phyloP scores from a whole-genome alignment of 352 stramenopile species.

The Globisporangium polare region DNA sequence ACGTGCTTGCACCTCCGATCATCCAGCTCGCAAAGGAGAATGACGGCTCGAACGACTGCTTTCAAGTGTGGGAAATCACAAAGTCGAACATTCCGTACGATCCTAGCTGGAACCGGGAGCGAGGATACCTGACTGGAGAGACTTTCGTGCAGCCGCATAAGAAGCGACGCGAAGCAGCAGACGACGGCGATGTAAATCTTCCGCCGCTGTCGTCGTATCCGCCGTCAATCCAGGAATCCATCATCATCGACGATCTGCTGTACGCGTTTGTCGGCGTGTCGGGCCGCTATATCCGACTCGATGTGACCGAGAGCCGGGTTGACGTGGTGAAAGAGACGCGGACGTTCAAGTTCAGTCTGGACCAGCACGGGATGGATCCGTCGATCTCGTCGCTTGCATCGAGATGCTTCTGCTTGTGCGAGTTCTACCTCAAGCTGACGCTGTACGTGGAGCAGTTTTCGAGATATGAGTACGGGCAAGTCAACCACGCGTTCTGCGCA shows the following conservation, averaged over 20 bases:
- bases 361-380: slow-evolving; percentile 77
- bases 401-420: slow-evolving; percentile 63
- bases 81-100: slow-evolving; percentile 86
- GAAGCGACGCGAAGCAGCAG: slow-evolving; percentile 34
- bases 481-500: slow-evolving; percentile 93
- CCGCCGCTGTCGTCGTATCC: slow-evolving; percentile 70
- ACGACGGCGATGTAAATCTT: slow-evolving; percentile 43
- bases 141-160: slow-evolving; percentile 47
- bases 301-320: slow-evolving; percentile 40
- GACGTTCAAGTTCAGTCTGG: slow-evolving; percentile 57
- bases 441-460: slow-evolving; percentile 81
- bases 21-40: slow-evolving; percentile 49
- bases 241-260: slow-evolving; percentile 81
- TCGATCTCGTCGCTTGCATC: slow-evolving; percentile 68
- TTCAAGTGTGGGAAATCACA: slow-evolving; percentile 82
- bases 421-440: slow-evolving; percentile 74
- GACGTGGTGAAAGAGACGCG: slow-evolving; percentile 24
- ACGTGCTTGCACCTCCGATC: slow-evolving; percentile 17
- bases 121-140: slow-evolving; percentile 74
- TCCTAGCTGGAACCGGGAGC: slow-evolving; percentile 79
- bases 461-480: slow-evolving; percentile 90
- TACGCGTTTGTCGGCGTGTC: slow-evolving; percentile 80
- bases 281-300: slow-evolving; percentile 77
- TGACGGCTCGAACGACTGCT: slow-evolving; percentile 39
- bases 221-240: slow-evolving; percentile 69